Conservation (phyloP, 2,329 filamentous ascomycete genomes). For the Hypoxylon sp. region DNA sequence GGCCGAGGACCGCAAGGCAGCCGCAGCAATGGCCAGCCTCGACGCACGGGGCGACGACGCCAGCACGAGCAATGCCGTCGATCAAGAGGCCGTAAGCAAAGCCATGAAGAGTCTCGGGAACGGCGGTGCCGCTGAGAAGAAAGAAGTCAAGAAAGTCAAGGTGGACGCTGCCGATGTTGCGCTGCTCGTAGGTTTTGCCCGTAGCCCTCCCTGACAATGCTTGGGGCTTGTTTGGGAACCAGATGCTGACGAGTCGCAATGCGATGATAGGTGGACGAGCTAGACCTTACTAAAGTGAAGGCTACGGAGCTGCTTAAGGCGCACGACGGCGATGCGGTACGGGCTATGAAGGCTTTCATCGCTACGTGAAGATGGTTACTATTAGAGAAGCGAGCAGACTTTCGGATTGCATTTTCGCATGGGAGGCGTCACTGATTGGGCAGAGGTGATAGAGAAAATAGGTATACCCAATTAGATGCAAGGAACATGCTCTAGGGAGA, state of each 20-base stretch:
- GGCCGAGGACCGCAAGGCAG: slow-evolving; percentile 82
- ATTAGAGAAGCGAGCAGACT: not conserved
- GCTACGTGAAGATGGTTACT: slow-evolving; percentile 28
- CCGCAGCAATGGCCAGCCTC: slow-evolving; percentile 78
- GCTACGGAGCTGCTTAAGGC: slow-evolving; percentile 80
- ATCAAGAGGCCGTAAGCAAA: slow-evolving; percentile 77
- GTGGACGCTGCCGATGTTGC: slow-evolving; percentile 78
- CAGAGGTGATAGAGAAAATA: slow-evolving; percentile 30
- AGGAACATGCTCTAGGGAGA: not conserved
- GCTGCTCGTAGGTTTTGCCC: slow-evolving; percentile 70
- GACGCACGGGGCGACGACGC: slow-evolving; percentile 66
- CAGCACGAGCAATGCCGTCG: slow-evolving; percentile 64
- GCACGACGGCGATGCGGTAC: slow-evolving; percentile 76
- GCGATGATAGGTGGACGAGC: slow-evolving; percentile 70
- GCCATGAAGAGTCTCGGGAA: slow-evolving; percentile 74
- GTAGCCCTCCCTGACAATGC: not conserved
- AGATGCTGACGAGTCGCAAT: slow-evolving; percentile 11
- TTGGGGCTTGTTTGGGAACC: not conserved
- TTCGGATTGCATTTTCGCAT: slow-evolving; percentile 4
- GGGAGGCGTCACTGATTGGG: slow-evolving; percentile 25
- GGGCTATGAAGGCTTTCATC: slow-evolving; percentile 73
- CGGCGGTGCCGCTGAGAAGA: slow-evolving; percentile 56
- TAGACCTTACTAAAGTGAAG: slow-evolving; percentile 77
- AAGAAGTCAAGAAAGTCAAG: slow-evolving; percentile 73
- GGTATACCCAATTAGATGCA: slow-evolving; percentile 21